Evolutionary conservation across 495 filamentous ascomycete genomes (phyloP), one percentile per base, ranked within the genome.

Genomic region (Neurospora sp.): DNA sequence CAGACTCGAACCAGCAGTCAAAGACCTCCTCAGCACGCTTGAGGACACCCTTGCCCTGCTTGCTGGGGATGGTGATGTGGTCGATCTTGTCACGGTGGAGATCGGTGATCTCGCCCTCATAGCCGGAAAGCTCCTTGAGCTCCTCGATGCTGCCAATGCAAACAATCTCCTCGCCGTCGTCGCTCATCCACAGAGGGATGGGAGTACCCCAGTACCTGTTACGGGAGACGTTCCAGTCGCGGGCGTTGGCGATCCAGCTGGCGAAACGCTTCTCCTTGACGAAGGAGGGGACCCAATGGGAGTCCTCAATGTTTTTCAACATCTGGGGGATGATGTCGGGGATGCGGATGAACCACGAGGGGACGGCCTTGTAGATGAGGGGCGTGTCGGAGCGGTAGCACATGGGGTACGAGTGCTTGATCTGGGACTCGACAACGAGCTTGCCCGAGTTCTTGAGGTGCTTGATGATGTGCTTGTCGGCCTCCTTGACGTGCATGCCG

Each of bases 161-260:
- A 42, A 99, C 89, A 71, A 91, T 83, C 81, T 99, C 96, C 74
- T 93, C 90, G 76, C 89, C 82, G 79, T 98, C 94, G 45, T 96
- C 92, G 81, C 91, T 96, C 2, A 92, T 90, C 96, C 96, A 99
- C 48, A 98, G 77, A 1, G 96, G 96, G 39, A 99, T 88, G 91
- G 96, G 96, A 1, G 96, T 98, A 73, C 96, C 96, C 96, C 96
- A 99, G 81, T 97, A 99, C 70, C 96, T 88, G 81, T 97, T 98
- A 48, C 96, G 87, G 65, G 94, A 96, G 44, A 99, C 90, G 80
- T 97, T 97, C 96, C 96, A 99, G 82, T 99, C 96, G 53, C 92
- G 89, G n/a, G 96, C 94, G 79, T 95, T 97, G 42, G 87, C 84
- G 73, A 82, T 79, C 80, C 80, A 82, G 76, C 78, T 85, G 8